Evolutionary conservation across 495 filamentous ascomycete genomes (phyloP), one percentile per base, ranked within the genome.

Genomic region (Trichoderma parareesei): DNA sequence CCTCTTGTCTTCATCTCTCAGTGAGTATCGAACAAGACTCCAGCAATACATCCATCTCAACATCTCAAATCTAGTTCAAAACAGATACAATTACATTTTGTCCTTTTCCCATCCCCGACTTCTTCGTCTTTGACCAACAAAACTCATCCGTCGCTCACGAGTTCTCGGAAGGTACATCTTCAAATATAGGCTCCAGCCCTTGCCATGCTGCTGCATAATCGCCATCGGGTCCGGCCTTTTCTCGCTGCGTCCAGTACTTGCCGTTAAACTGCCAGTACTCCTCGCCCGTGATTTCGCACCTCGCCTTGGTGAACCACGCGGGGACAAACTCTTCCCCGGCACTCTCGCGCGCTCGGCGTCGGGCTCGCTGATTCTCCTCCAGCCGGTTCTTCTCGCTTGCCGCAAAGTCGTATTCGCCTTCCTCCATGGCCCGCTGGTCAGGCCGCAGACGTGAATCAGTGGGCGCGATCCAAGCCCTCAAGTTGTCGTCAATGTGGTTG

Each of bases 361-460:
- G 87, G 44, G 87, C 88, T 64, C 94, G 79, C 81, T 98, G 94
- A 68, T 88, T 94, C 80, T 98, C 92, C 77, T 98, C 94, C 0
- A 98, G 84, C 10, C 95, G 83, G 70, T 95, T 93, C 82, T 98
- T 98, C 81, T 98, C 94, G 27, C 81, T 82, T 0, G 94, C 95
- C 10, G 94, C 94, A 59, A 95, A 77, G 69, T 96, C 92, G 70
- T 98, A 98, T 73, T 92, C 86, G 9, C 95, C 94, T 63, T 97
- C 92, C 73, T 98, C 94, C 94, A 98, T 98, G 0, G 94, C 94
- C n/a, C 95, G 83, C 77, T 98, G 94, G 73, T 98, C 94, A 0
- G 94, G 95, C 18, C 94, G 82, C 44, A 95, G 78, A 14, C 94
- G 82, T 8, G 93, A 94, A 73, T 98, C 94, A 0, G 94, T 98